Conservation (phyloP, 768 basidiomycete species). For the Dentipellis fragilis region DNA sequence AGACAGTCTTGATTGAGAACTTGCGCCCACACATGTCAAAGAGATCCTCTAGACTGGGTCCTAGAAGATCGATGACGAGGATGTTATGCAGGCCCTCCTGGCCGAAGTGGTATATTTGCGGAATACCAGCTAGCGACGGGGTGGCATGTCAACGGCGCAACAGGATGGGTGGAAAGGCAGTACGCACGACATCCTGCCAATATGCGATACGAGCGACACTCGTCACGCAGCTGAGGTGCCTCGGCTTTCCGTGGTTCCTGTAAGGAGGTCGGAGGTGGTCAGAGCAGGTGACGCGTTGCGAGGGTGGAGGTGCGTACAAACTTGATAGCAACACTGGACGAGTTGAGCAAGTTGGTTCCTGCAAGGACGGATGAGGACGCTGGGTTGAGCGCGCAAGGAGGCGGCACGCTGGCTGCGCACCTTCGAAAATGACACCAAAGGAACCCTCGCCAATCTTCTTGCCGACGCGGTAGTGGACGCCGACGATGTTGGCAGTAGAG, state of each 20-base stretch:
- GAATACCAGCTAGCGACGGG: conserved; percentile 70
- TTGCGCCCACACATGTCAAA: conserved; percentile 99
- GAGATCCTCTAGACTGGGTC: conserved; percentile 92
- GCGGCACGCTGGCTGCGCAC: conserved; percentile 25
- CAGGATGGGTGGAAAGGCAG: conserved; percentile 1
- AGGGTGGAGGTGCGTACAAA: conserved; percentile 57
- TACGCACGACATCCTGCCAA: conserved; percentile 73
- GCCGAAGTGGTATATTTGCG: conserved; percentile 99
- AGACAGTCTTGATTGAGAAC: conserved; percentile 96
- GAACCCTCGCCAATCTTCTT: conserved; percentile 99
- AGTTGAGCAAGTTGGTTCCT: conserved; percentile 98
- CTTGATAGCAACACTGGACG: conserved; percentile 98
- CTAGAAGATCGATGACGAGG: conserved; percentile 94
- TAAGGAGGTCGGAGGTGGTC: conserved; percentile 3
- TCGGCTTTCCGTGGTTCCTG: conserved; percentile 90
- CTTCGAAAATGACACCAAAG: conserved; percentile 94
- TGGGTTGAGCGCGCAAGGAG: conserved; percentile 3
- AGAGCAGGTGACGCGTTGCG: conserved; percentile 5
- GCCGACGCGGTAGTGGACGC: conserved; percentile 95
- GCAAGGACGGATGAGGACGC: conserved; percentile 1
- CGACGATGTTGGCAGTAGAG: conserved; percentile 72
- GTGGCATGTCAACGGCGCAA: conserved; percentile 6
- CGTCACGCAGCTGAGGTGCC: conserved; percentile 94
- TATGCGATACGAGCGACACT: conserved; percentile 95
- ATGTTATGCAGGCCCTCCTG: conserved; percentile 99